phyloP scores from a whole-genome alignment of 179 eudicot species.

The Gypsophila paniculata region DNA sequence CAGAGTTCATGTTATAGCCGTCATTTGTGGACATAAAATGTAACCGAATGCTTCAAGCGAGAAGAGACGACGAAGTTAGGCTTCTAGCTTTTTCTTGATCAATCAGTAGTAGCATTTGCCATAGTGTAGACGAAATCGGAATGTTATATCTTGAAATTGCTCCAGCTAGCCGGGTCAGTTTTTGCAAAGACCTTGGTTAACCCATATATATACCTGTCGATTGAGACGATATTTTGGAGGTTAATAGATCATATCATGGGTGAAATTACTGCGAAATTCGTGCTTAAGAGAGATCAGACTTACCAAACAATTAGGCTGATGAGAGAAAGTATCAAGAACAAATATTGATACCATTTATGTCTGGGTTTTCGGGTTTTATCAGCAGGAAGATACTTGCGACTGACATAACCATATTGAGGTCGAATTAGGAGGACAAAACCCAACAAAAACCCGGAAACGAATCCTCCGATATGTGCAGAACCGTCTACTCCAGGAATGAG shows the following conservation, averaged over 20 bases:
- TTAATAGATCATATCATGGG: background rate
- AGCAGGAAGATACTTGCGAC: conserved; percentile 32
- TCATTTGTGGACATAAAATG: background rate
- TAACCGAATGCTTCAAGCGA: background rate
- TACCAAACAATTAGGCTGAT: conserved; percentile 30
- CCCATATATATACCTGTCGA: conserved; percentile 29
- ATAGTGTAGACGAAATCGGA: background rate
- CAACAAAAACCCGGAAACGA: conserved; percentile 37
- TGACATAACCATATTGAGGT: conserved; percentile 45
- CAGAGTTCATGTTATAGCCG: background rate
- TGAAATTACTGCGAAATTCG: no score
- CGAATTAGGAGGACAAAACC: conserved; percentile 39
- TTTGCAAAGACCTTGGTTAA: conserved; percentile 15
- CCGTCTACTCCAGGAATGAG: conserved; percentile 42
- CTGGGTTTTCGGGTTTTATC: conserved; percentile 24
- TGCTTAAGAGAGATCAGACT: conserved; percentile 1
- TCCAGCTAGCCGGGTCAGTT: background rate
- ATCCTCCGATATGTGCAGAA: conserved; percentile 47
- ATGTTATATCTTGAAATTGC: background rate
- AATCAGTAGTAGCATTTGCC: background rate
- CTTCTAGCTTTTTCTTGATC: no score
- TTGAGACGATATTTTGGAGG: background rate
- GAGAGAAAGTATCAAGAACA: conserved; percentile 29
- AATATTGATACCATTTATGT: conserved; percentile 37
- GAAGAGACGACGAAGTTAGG: background rate